Base-by-base conservation (phyloP, 73 alveolate genomes). In the Halteria grandinella region DNA sequence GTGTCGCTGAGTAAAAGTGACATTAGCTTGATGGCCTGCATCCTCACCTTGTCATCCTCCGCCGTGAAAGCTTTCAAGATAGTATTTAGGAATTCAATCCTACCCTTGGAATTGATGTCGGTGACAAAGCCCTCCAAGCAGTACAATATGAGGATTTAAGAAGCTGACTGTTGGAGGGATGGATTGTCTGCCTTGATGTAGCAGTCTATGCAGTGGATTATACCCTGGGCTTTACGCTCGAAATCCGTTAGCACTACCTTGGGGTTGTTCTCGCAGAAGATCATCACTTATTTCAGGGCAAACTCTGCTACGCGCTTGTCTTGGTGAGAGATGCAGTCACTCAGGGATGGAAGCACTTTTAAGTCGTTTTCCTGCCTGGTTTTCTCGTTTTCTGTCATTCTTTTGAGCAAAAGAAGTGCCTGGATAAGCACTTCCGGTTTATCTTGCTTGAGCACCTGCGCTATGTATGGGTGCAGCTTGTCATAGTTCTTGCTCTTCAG, bases 401-500 rank as follows among this genome's bases (percentile, higher is more conserved):
- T 73, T 50, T 55, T 73, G 11, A 73, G 29, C 23, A 73, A 48
- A 15, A 40, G 27, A 3, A 73, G 77, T 6, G 69, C 63, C 27
- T 34, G 28, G 18, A 73, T 23, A 4, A 29, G 23, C 3, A 55
- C 66, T 4, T 70, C 84, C 8, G 15, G 40, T 31, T 70, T 50
- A 20, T 14, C 49, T 50, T 49, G 44, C n/a, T 51, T 51, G 11
- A 73, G 15, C 1, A 73, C 37, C 29, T 55, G 51, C 8, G 55
- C 2, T 20, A 73, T 20, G 37, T 73, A 36, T 21, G 69, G 77
- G 11, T 11, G 7, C 12, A 73, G 25, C 28, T 73, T 73, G 2
- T 73, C 86, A 55, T 73, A 73, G 70, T 73, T 73, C 45, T 76
- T 73, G 12, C 21, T 11, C 51, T 73, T 73, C 2, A 73, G 15